A percentile compares a stretch with the other conserved stretches of the same genome.
These are phyloP conservation scores for Malassezia japonica DNA, from an alignment of 1,284 basidiomycete species.

Conservation along the genomic window DNA sequence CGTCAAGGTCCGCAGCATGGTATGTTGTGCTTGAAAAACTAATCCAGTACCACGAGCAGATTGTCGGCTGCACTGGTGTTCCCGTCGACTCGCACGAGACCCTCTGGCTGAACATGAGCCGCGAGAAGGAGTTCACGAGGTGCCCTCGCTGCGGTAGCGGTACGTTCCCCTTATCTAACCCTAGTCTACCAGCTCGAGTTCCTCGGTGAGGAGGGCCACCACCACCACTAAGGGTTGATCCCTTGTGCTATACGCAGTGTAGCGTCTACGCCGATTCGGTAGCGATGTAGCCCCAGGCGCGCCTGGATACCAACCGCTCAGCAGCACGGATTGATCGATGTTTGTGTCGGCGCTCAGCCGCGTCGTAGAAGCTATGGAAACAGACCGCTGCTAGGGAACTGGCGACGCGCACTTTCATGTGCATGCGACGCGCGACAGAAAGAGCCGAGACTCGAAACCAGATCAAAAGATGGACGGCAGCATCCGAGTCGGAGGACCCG, in stretches of 20 bases:
- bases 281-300: too few relatives aligned
- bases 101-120: slow-evolving; percentile 41
- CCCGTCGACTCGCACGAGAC: slow-evolving; percentile 47
- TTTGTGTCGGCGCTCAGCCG: too few relatives aligned
- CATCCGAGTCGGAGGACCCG: too few relatives aligned
- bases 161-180: slow-evolving; percentile 22
- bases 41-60: slow-evolving; percentile 32
- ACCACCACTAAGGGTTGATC: slow-evolving; percentile 36
- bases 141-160: slow-evolving; percentile 46
- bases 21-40: slow-evolving; percentile 52
- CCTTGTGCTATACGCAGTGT: too few relatives aligned
- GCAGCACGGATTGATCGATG: too few relatives aligned
- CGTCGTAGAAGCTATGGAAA: neutral
- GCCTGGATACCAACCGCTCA: too few relatives aligned
- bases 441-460: too few relatives aligned
- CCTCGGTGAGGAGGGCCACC: slow-evolving; percentile 26
- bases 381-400: neutral
- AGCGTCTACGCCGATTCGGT: too few relatives aligned
- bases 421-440: too few relatives aligned
- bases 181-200: slow-evolving; percentile 39
- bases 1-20: slow-evolving; percentile 75
- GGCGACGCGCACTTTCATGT: too few relatives aligned
- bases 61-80: slow-evolving; percentile 45
- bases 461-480: too few relatives aligned
- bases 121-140: slow-evolving; percentile 34